These are phyloP conservation scores for Clavariopsis aquatica DNA, from an alignment of 495 filamentous ascomycete genomes.

Conservation along the genomic window DNA sequence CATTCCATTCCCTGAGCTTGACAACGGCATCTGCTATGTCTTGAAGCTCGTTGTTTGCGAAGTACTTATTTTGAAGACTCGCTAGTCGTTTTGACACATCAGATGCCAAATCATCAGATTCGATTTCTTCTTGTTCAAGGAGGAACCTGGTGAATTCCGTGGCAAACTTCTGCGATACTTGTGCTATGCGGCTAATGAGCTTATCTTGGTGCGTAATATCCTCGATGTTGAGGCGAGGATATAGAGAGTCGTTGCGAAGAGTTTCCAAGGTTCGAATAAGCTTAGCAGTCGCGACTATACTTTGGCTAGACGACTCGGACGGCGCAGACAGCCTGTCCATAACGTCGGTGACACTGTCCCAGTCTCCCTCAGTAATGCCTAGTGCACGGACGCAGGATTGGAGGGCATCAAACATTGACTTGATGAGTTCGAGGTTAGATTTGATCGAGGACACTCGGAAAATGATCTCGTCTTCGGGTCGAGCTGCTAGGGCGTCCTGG, in stretches of 20 bases:
- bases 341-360: slow-evolving; percentile 7
- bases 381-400: not conserved
- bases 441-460: slow-evolving; percentile 19
- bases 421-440: slow-evolving; percentile 7
- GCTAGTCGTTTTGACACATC: not conserved
- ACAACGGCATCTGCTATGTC: slow-evolving; percentile 55
- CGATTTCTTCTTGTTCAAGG: not conserved
- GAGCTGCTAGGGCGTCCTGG: slow-evolving; percentile 1
- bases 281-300: not conserved
- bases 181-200: not conserved
- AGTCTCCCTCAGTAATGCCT: not conserved
- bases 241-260: slow-evolving; percentile 14
- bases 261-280: slow-evolving; percentile 13
- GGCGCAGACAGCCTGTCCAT: slow-evolving; percentile 4
- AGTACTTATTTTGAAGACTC: not conserved
- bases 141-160: slow-evolving; percentile 1
- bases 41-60: not conserved
- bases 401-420: slow-evolving; percentile 2
- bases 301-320: not conserved
- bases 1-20: slow-evolving; percentile 69
- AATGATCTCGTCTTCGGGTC: slow-evolving; percentile 46
- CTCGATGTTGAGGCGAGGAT: slow-evolving; percentile 5
- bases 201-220: slow-evolving; percentile 9
- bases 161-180: slow-evolving; percentile 7
- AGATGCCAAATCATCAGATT: not conserved